Percentiles rank a stretch among this genome's conserved stretches.
Evolutionary conservation across 331 rosid species (phyloP).

Genomic region (Stylosanthes scabra): DNA sequence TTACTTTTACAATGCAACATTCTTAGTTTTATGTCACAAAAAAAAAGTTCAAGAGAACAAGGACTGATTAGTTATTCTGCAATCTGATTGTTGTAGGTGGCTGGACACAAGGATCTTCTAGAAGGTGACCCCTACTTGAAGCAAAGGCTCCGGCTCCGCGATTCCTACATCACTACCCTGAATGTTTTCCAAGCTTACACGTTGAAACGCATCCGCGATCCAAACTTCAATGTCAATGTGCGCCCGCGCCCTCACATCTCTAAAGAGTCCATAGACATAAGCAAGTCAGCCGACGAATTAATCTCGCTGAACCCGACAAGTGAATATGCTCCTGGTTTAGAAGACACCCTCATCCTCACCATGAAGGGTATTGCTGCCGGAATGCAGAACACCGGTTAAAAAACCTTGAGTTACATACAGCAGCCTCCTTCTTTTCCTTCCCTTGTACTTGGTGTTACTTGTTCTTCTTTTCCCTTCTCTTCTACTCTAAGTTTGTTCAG

Average conservation of each 20-base stretch:
- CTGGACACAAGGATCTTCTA: slow-evolving; percentile 95
- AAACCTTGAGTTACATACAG: neutral
- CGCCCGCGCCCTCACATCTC: slow-evolving; percentile 83
- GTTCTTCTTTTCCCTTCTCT: neutral
- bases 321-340: slow-evolving; percentile 95
- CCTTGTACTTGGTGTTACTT: slow-evolving; percentile 4
- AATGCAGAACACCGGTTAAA: slow-evolving; percentile 95
- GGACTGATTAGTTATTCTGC: neutral
- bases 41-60: neutral
- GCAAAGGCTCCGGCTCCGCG: slow-evolving; percentile 93
- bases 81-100: slow-evolving; percentile 61
- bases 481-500: slow-evolving; percentile 20
- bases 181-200: slow-evolving; percentile 99
- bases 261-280: slow-evolving; percentile 61
- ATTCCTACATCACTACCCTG: slow-evolving; percentile 91
- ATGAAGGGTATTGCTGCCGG: slow-evolving; percentile 99
- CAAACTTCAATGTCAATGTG: slow-evolving; percentile 54
- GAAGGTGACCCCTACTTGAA: slow-evolving; percentile 93
- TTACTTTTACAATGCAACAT: slow-evolving; percentile 3
- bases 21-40: neutral
- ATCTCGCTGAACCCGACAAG: slow-evolving; percentile 84
- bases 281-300: slow-evolving; percentile 83
- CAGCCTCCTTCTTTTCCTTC: neutral
- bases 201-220: slow-evolving; percentile 87
- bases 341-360: slow-evolving; percentile 96